Evolutionary conservation across 164 flowering plant species (phyloP).

Genomic region (Annona cherimola): DNA sequence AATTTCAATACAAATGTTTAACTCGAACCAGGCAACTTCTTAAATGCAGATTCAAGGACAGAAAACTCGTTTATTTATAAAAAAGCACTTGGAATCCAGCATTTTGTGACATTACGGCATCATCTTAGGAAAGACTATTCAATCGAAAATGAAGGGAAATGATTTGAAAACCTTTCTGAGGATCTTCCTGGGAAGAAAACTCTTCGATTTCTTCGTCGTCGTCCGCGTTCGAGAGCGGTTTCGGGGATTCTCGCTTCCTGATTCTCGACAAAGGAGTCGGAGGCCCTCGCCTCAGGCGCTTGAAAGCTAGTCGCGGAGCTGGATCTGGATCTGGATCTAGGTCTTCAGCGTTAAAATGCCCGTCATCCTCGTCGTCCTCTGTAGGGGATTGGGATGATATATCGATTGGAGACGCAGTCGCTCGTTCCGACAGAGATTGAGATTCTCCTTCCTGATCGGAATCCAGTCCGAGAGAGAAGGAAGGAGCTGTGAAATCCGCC

Average conservation of each 20-base stretch:
- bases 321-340: slow-evolving; percentile 34
- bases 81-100: no score
- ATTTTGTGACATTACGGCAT: background rate
- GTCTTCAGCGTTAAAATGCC: slow-evolving; percentile 18
- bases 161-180: slow-evolving; percentile 23
- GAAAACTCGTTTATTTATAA: background rate
- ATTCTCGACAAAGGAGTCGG: background rate
- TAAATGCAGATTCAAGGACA: background rate
- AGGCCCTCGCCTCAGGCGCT: slow-evolving; percentile 45
- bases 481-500: slow-evolving; percentile 43
- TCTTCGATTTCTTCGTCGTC: slow-evolving; percentile 72
- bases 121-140: background rate
- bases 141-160: background rate
- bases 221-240: slow-evolving; percentile 5
- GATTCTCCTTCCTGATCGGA: slow-evolving; percentile 42
- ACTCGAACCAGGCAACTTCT: background rate
- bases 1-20: background rate
- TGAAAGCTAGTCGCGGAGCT: no score
- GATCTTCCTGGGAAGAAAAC: slow-evolving; percentile 58
- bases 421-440: slow-evolving; percentile 1
- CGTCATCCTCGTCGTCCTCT: slow-evolving; percentile 17
- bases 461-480: slow-evolving; percentile 84
- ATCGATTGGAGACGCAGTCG: slow-evolving; percentile 14
- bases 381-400: slow-evolving; percentile 10
- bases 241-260: background rate